Evolutionary conservation across 164 flowering plant species (phyloP), one percentile per base, ranked within the genome.

Genomic region (Stephania cephalantha): DNA sequence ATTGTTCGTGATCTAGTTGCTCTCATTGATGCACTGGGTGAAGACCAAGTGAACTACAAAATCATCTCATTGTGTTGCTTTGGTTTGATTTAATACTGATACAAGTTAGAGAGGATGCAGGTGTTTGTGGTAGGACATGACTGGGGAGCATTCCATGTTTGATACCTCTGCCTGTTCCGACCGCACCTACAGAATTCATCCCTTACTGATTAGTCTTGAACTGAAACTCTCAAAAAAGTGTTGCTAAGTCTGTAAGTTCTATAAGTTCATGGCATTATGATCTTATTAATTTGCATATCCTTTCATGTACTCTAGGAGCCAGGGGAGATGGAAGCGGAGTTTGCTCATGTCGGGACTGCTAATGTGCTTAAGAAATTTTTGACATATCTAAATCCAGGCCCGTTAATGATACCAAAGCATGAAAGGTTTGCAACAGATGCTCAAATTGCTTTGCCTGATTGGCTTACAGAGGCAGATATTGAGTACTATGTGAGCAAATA

Each of bases 91-190:
- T 15, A 0, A 11, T 55, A 48, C 13, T 48, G 6, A 48, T 48
- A 12, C 9, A 48, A 48, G 13, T 48, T 0, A 8, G 53, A 48
- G 53, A 48, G 53, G 53, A 48, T 69, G 58, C 31, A 73, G 79
- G 88, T 86, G 29, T 86, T 85, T 75, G 68, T 91, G 31, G 91
- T 91, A n/a, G 91, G 87, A n/a, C 93, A 89, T 73, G 93, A 89
- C 64, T 91, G 90, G 71, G 76, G 76, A 8, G 76, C 76, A n/a
- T 10, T 50, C 5, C 68, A 50, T 1, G 91, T 89, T 10, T 90
- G 95, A 92, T 35, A 80, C 30, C 77, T 90, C 22, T 84, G 76
- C 58, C 68, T 74, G 71, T 74, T 48, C 13, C 71, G 71, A 7
- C 76, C 71, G 42, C 42, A 35, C 4, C 42, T 35, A 35, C 42